Evolutionary conservation across 2,329 filamentous ascomycete genomes (phyloP), one percentile per base, ranked within the genome.

Genomic region (Zarea fungicola): DNA sequence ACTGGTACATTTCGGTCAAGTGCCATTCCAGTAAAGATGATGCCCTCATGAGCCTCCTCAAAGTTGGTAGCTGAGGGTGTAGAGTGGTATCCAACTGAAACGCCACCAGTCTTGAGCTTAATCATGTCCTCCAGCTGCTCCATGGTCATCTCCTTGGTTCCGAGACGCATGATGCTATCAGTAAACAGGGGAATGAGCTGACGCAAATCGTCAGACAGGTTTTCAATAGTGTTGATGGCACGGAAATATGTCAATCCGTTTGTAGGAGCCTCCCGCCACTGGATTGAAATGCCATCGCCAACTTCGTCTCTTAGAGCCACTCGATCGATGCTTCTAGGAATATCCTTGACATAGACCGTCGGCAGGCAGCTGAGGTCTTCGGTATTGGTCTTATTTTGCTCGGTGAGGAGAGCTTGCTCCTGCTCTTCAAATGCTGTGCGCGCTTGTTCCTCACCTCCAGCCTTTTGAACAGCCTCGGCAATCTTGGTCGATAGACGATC

Each of bases 191-290:
- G 93, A 41, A 97, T 80, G 50, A 97, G 74, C 57, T 88, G 76
- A 45, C 93, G 81, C 45, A 97, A 76, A 54, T 96, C 89, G 53
- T 92, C 84, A 0, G 92, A 89, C 13, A 99, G 72, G 52, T 86
- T 81, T 37, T 88, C 78, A 48, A 97, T 75, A 0, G 80, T 77
- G 62, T 95, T 90, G 64, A 97, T 80, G 3, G 89, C 90, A 51
- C 91, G 85, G 73, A 99, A 96, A 65, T 99, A 99, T 1, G 92
- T 97, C 51, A 99, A 72, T 0, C 93, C 93, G 59, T 99, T 99
- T 0, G 93, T 99, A 2, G 89, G 87, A 7, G 91, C 89, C 65
- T 95, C 89, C 43, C 86, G 84, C 90, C 91, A 96, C 59, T 96
- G 88, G 4, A 93, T 81, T 39, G 85, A 81, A 34, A 85, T 78